A percentile compares a stretch with the other conserved stretches of the same genome.
These are phyloP conservation scores for Paramecium octaurelia DNA, from an alignment of 73 alveolate species.

Conservation along the genomic window DNA sequence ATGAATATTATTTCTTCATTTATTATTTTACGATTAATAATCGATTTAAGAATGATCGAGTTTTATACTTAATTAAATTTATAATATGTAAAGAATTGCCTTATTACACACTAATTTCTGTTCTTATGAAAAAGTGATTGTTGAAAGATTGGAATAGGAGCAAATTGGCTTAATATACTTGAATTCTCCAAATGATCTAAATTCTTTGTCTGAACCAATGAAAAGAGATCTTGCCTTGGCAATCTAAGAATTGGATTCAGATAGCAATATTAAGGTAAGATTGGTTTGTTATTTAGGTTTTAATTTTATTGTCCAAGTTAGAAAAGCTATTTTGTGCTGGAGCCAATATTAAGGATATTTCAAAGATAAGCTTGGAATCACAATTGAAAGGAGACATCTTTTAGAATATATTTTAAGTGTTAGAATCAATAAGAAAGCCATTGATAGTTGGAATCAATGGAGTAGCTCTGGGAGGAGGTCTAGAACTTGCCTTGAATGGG, in stretches of 20 bases:
- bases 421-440: constrained; percentile 71
- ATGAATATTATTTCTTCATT: not conserved
- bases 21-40: not conserved
- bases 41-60: not conserved
- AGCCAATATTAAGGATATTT: constrained; percentile 91
- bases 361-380: constrained; percentile 71
- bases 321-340: constrained; percentile 86
- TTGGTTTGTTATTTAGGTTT: constrained; percentile 18
- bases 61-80: not conserved
- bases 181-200: constrained; percentile 49
- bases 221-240: constrained; percentile 43
- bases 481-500: constrained; percentile 91
- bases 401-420: constrained; percentile 30
- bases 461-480: constrained; percentile 97
- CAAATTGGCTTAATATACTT: constrained; percentile 43
- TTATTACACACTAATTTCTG: constrained; percentile 17
- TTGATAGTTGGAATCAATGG: constrained; percentile 93
- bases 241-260: not conserved
- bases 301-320: constrained; percentile 47
- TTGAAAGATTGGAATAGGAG: not conserved
- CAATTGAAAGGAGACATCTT: constrained; percentile 27
- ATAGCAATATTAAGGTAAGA: constrained; percentile 11
- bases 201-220: constrained; percentile 30
- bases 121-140: not conserved
- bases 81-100: constrained; percentile 14